Conservation (phyloP, 768 basidiomycete genomes). For the Multifurca ochricompacta region DNA sequence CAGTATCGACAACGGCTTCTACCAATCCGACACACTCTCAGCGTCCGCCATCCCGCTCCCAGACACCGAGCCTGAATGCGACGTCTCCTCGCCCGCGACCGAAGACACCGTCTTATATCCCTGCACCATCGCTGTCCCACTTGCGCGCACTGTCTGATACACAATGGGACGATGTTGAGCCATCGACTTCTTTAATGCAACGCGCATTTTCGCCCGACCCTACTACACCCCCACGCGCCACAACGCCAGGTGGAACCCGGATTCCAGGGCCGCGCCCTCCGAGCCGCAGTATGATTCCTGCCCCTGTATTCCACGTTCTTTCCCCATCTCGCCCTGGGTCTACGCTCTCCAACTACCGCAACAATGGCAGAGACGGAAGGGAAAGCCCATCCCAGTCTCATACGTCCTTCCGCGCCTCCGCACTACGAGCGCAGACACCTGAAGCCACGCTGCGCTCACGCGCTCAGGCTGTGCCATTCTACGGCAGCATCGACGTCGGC, state of each 20-base stretch:
- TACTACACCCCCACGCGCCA: constrained; percentile 27
- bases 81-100: constrained; percentile 61
- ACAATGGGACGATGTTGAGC: constrained; percentile 41
- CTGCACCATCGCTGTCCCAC: constrained; percentile 44
- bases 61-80: constrained; percentile 37
- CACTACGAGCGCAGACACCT: constrained; percentile 58
- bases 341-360: constrained; percentile 54
- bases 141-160: constrained; percentile 43
- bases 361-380: background rate
- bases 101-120: constrained; percentile 75
- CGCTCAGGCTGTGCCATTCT: constrained; percentile 51
- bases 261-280: constrained; percentile 63
- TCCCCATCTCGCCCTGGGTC: constrained; percentile 65
- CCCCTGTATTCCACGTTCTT: constrained; percentile 63
- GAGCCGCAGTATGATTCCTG: constrained; percentile 77
- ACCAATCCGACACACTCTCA: constrained; percentile 34
- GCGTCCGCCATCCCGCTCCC: constrained; percentile 47
- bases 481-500: constrained; percentile 27
- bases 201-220: constrained; percentile 61
- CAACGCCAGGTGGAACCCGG: constrained; percentile 35
- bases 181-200: constrained; percentile 38
- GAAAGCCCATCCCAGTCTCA: constrained; percentile 12
- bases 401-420: constrained; percentile 36
- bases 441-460: constrained; percentile 54
- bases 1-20: constrained; percentile 24